Evolutionary conservation across 2,329 filamentous ascomycete species (phyloP).

Genomic region (Elsinoe necatrix): DNA sequence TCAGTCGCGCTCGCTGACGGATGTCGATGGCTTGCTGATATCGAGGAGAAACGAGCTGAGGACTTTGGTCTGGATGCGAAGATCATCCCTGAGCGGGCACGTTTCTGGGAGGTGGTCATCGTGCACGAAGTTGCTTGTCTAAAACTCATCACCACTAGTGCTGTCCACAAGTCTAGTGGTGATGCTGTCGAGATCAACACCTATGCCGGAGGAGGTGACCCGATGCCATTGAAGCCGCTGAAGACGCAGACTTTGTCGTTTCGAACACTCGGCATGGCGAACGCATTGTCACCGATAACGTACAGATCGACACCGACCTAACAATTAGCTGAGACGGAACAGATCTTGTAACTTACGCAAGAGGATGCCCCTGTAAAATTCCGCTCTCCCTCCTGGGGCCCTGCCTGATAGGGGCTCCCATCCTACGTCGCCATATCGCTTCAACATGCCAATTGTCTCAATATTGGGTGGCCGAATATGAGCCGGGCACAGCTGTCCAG

Average conservation of each 20-base stretch:
- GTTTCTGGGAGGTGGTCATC: neutral
- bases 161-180: neutral
- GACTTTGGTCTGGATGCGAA: neutral
- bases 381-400: no score
- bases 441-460: neutral
- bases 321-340: no score
- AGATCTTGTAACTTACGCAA: no score
- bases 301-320: no score
- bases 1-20: conserved; percentile 5
- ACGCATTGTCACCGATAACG: neutral
- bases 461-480: conserved; percentile 15
- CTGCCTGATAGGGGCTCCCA: no score
- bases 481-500: neutral
- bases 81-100: neutral
- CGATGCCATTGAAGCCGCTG: conserved; percentile 4
- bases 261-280: neutral
- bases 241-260: neutral
- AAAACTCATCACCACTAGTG: neutral
- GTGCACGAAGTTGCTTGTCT: neutral
- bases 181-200: neutral
- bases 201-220: conserved; percentile 5
- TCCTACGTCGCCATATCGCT: neutral
- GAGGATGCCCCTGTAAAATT: no score
- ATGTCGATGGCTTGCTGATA: neutral
- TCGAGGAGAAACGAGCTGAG: neutral